Evolutionary conservation across 225 moss, liverwort and hornwort species (phyloP), one percentile per base, ranked within the genome.

Genomic region (Antitrichia curtipendula): DNA sequence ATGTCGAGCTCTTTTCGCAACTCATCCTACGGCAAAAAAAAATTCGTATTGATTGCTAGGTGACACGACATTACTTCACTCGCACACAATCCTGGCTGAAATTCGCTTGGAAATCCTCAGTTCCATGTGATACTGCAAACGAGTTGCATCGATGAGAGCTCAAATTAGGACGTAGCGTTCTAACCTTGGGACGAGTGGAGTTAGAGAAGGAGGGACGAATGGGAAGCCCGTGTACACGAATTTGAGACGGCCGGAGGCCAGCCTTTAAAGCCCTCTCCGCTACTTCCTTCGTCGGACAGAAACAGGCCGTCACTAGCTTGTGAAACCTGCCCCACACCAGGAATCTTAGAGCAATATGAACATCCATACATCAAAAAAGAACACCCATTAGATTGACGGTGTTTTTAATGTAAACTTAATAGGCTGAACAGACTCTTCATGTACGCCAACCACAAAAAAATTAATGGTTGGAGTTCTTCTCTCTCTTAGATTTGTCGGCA

Each of bases 161-260:
- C 10, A 54, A 82, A 52, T 38, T 32, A 82, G 28, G 78, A 34
- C 41, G 57, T 69, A 62, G 56, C 13, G 71, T 75, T 58, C 84
- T 73, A 89, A 97, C 97, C 97, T 97, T 97, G 18, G 97, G 94
- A 87, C 91, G 94, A 69, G 94, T 92, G 41, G 92, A 84, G 68
- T 87, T 93, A 77, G 95, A 82, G 80, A 97, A 99, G 40, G 92
- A 93, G 60, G 98, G 97, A 47, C 95, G 93, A 78, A 99, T 99
- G n/a, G 98, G 98, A 85, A 99, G 94, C 78, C 96, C 96, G 82
- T 99, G 91, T 69, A 97, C 98, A 81, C 94, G 94, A 82, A 99
- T 72, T 87, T 99, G 98, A 89, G 94, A 96, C 22, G 89, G 88
- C 41, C 90, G 88, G 57, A 99, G 94, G 64, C 97, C 97, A 82